Conservation (phyloP, 768 basidiomycete species). For the Cystofilobasidium capitatum region DNA sequence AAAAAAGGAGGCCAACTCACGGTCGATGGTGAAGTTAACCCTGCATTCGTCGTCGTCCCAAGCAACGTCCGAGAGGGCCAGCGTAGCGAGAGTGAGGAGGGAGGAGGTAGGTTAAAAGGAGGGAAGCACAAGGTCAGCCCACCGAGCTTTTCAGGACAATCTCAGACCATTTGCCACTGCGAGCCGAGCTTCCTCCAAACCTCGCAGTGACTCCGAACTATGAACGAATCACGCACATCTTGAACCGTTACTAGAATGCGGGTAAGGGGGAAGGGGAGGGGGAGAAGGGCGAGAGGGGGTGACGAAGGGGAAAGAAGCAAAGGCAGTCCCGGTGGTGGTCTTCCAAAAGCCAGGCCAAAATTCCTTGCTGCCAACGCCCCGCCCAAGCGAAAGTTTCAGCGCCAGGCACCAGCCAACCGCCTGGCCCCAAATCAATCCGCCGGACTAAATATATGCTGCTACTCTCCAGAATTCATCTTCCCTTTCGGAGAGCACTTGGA, state of each 20-base stretch:
- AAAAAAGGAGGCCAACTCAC: background rate
- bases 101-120: background rate
- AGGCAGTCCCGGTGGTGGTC: background rate
- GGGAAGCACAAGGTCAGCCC: background rate
- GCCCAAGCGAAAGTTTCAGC: background rate
- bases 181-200: no score
- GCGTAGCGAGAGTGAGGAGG: background rate
- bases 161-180: no score
- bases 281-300: background rate
- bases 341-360: background rate
- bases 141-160: no score
- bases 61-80: background rate
- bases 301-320: background rate
- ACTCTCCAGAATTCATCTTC: no score
- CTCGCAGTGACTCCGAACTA: no score
- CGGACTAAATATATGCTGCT: no score
- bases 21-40: conserved; percentile 27
- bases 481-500: no score
- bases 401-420: background rate
- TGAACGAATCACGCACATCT: no score
- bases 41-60: background rate
- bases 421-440: background rate
- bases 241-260: background rate
- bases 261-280: background rate
- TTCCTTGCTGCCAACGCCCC: no score